Evolutionary conservation across 257 asterid species (phyloP).

Genomic region (Lycium barbarum): DNA sequence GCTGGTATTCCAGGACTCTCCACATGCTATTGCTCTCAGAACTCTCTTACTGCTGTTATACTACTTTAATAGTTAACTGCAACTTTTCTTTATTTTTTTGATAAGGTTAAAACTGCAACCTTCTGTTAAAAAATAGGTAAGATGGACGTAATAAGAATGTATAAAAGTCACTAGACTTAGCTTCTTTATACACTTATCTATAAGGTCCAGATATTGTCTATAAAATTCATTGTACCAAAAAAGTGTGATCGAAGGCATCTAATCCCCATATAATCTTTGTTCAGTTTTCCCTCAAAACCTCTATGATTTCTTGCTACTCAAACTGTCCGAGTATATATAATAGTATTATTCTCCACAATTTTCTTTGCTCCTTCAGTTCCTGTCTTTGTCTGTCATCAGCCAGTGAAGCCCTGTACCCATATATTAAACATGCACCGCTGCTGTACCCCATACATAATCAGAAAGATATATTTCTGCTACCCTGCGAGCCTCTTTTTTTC

Average conservation of each 20-base stretch:
- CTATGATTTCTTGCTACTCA: background rate
- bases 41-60: conserved; percentile 1
- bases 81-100: background rate
- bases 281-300: background rate
- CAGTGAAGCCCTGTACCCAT: background rate
- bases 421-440: background rate
- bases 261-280: background rate
- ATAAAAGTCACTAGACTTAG: background rate
- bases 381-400: background rate
- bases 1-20: background rate
- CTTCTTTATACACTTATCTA: background rate
- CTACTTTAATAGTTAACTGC: background rate
- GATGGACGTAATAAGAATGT: background rate
- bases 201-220: conserved; percentile 4
- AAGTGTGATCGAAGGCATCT: background rate
- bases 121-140: background rate
- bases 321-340: background rate
- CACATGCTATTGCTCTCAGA: background rate
- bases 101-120: background rate
- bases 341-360: conserved; percentile 5
- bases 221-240: background rate
- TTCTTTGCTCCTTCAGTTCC: background rate
- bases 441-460: background rate
- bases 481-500: too few relatives aligned
- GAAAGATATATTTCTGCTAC: background rate